Evolutionary conservation across 176 grass and related monocot genomes (phyloP).

Genomic region (Lolium multiflorum): DNA sequence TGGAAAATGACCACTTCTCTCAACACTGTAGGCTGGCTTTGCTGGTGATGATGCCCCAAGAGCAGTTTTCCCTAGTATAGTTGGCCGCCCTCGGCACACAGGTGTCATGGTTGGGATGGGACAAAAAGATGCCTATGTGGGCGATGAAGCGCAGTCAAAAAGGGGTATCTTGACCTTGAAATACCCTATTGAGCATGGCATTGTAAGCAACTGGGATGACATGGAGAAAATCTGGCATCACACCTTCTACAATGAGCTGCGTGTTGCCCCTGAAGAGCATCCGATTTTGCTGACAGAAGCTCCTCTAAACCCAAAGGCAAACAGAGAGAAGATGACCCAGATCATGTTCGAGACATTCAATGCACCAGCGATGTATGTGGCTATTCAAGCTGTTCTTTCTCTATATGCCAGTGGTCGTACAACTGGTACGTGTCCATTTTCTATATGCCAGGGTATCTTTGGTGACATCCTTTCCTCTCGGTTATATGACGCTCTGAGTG

Average conservation of each 20-base stretch:
- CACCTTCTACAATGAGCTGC: slow-evolving; percentile 56
- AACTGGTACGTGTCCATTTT: slow-evolving; percentile 29
- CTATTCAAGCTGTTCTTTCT: slow-evolving; percentile 55
- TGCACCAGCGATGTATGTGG: slow-evolving; percentile 55
- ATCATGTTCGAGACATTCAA: slow-evolving; percentile 63
- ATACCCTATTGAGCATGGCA: slow-evolving; percentile 54
- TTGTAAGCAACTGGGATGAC: slow-evolving; percentile 55
- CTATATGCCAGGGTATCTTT: slow-evolving; percentile 1
- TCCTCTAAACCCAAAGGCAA: slow-evolving; percentile 55
- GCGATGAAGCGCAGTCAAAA: slow-evolving; percentile 50
- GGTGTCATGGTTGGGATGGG: slow-evolving; percentile 57
- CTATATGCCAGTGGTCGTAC: slow-evolving; percentile 56
- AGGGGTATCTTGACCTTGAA: slow-evolving; percentile 50
- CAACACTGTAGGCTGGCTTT: slow-evolving; percentile 45
- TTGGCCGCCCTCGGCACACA: slow-evolving; percentile 49
- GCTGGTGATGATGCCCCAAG: slow-evolving; percentile 53
- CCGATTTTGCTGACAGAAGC: slow-evolving; percentile 51
- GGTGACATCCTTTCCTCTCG: background rate
- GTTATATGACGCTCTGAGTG: background rate
- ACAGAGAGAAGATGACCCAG: slow-evolving; percentile 56
- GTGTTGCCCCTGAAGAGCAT: slow-evolving; percentile 55
- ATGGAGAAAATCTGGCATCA: slow-evolving; percentile 61
- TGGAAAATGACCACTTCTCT: background rate
- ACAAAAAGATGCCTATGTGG: slow-evolving; percentile 50
- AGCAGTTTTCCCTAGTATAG: slow-evolving; percentile 54